Conservation (phyloP, 768 basidiomycete species). For the Udeniomyces megalosporus region DNA sequence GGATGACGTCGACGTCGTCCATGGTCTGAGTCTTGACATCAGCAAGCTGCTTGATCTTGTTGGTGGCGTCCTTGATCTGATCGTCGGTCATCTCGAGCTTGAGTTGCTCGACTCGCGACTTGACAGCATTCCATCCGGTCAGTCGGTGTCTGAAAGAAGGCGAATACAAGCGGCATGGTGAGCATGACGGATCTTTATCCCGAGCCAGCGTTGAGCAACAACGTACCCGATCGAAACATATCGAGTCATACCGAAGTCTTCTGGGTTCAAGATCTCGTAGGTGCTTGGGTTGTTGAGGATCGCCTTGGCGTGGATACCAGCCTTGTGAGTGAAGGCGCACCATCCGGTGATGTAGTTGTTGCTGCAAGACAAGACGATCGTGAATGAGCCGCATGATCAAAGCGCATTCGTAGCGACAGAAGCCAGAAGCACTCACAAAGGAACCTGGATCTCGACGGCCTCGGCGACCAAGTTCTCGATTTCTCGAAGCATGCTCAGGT, state of each 20-base stretch:
- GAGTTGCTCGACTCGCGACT: slow-evolving; percentile 95
- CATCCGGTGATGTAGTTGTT: slow-evolving; percentile 60
- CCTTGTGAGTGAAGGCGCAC: slow-evolving; percentile 99
- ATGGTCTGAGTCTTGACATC: slow-evolving; percentile 96
- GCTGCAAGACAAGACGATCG: slow-evolving; percentile 19
- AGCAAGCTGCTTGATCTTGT: slow-evolving; percentile 98
- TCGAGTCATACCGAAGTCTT: slow-evolving; percentile 92
- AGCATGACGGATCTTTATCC: neutral
- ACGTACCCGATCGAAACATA: slow-evolving; percentile 78
- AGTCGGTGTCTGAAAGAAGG: slow-evolving; percentile 53
- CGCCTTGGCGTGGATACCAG: slow-evolving; percentile 99
- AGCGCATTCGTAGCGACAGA: neutral
- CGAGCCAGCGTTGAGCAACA: neutral
- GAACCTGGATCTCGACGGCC: slow-evolving; percentile 93
- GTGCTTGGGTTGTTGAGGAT: slow-evolving; percentile 98
- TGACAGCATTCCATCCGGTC: slow-evolving; percentile 99
- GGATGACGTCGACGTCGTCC: slow-evolving; percentile 95
- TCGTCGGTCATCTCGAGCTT: slow-evolving; percentile 78
- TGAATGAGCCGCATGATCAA: slow-evolving; percentile 1
- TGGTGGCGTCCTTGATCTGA: slow-evolving; percentile 91
- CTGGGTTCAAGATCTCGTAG: slow-evolving; percentile 61
- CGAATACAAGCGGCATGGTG: neutral
- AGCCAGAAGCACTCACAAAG: slow-evolving; percentile 39
- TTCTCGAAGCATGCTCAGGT: slow-evolving; percentile 89
- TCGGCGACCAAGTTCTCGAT: slow-evolving; percentile 98